Percentiles rank a stretch among this genome's conserved stretches.
Evolutionary conservation across 1,284 basidiomycete genomes (phyloP).

Genomic region (Ceratobasidium sp.): DNA sequence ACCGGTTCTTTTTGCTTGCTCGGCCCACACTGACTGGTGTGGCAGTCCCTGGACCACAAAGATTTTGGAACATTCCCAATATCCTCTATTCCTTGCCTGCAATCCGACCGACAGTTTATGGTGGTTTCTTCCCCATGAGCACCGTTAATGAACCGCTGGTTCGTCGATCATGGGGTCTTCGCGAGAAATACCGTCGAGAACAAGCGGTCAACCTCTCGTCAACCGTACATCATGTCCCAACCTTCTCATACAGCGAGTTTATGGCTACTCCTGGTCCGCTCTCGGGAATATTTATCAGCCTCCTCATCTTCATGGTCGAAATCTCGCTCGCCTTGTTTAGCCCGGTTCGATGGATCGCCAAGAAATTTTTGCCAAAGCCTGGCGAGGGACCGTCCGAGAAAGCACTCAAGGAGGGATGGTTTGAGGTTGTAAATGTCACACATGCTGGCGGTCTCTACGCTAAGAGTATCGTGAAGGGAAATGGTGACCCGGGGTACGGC

Average conservation of each 20-base stretch:
- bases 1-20: conserved; percentile 17
- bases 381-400: conserved; percentile 70
- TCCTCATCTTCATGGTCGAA: conserved; percentile 51
- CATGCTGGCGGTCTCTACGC: conserved; percentile 60
- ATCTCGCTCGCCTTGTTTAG: conserved; percentile 45
- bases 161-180: conserved; percentile 77
- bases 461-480: conserved; percentile 64
- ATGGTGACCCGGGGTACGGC: conserved; percentile 83
- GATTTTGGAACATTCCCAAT: conserved; percentile 50
- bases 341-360: conserved; percentile 57
- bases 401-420: conserved; percentile 64
- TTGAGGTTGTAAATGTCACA: conserved; percentile 64
- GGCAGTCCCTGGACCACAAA: conserved; percentile 48
- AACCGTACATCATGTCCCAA: neutral
- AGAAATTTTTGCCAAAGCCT: conserved; percentile 59
- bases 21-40: neutral
- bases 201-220: neutral
- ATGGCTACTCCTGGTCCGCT: conserved; percentile 55
- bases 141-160: conserved; percentile 72
- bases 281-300: conserved; percentile 55
- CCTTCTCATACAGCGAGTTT: conserved; percentile 80
- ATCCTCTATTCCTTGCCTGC: conserved; percentile 59
- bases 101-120: conserved; percentile 58
- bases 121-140: conserved; percentile 70
- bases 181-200: conserved; percentile 48